These are phyloP conservation scores for Fusarium paranaense DNA, from an alignment of 2,329 filamentous ascomycete genomes.

Conservation along the genomic window DNA sequence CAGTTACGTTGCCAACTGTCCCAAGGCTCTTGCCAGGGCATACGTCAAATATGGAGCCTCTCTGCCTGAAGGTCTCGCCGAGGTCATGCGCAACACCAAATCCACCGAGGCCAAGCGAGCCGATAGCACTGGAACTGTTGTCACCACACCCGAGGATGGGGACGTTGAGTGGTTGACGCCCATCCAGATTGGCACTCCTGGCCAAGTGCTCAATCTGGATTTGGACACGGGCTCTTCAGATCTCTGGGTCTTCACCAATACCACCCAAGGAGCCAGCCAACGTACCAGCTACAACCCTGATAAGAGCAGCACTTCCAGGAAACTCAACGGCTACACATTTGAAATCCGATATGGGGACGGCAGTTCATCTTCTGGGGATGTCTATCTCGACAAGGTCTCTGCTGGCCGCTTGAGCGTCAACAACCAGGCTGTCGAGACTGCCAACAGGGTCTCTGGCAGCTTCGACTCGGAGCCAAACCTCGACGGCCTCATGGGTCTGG, in stretches of 20 bases:
- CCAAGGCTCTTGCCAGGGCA: constrained; percentile 47
- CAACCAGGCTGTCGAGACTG: constrained; percentile 57
- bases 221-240: constrained; percentile 62
- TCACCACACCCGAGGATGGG: constrained; percentile 41
- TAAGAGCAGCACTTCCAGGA: constrained; percentile 53
- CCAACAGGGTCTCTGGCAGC: constrained; percentile 52
- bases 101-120: constrained; percentile 37
- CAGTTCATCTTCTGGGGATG: constrained; percentile 55
- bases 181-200: constrained; percentile 57
- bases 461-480: constrained; percentile 53
- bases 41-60: constrained; percentile 53
- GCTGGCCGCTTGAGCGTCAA: constrained; percentile 55
- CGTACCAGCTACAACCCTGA: constrained; percentile 55
- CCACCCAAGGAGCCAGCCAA: constrained; percentile 53
- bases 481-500: constrained; percentile 59
- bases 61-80: constrained; percentile 47
- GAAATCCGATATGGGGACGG: constrained; percentile 58
- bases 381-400: constrained; percentile 57
- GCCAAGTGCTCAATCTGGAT: constrained; percentile 56
- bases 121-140: constrained; percentile 38
- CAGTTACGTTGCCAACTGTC: constrained; percentile 49
- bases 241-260: constrained; percentile 61
- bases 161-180: constrained; percentile 55
- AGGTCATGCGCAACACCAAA: constrained; percentile 39
- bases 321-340: constrained; percentile 54